phyloP scores from a whole-genome alignment of 257 asterid genomes.

The Nicotiana sylvestris region DNA sequence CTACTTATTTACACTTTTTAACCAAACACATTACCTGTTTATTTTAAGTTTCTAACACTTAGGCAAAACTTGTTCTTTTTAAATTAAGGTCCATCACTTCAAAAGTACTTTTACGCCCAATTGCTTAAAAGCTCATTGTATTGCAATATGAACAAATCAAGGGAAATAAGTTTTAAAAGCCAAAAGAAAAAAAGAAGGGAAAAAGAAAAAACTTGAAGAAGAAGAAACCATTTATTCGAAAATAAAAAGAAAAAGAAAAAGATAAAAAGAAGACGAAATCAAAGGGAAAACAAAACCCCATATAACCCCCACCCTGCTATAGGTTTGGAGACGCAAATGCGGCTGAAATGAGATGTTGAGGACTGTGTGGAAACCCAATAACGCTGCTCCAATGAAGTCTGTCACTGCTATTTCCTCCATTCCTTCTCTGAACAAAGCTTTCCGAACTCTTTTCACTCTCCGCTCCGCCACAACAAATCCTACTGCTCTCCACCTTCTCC shows the following conservation, averaged over 20 bases:
- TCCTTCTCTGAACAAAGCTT: conserved; percentile 7
- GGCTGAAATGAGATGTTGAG: background rate
- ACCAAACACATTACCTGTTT: too few species aligned
- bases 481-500: background rate
- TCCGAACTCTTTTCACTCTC: conserved; percentile 22
- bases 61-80: too few species aligned
- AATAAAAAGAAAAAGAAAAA: background rate
- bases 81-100: too few species aligned
- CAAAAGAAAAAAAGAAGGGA: too few species aligned
- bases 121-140: too few species aligned
- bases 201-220: background rate
- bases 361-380: conserved; percentile 13
- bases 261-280: background rate
- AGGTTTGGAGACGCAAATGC: background rate
- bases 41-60: too few species aligned
- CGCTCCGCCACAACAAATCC: conserved; percentile 3
- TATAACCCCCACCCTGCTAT: background rate
- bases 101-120: too few species aligned
- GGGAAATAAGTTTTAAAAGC: too few species aligned
- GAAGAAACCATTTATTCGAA: background rate
- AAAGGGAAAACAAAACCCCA: background rate
- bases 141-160: too few species aligned
- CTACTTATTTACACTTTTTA: too few species aligned
- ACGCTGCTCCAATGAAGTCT: conserved; percentile 14
- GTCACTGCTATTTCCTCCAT: background rate